Evolutionary conservation across 2,329 filamentous ascomycete species (phyloP), one percentile per base, ranked within the genome.

Genomic region (Neophaeococcomyces aloes): DNA sequence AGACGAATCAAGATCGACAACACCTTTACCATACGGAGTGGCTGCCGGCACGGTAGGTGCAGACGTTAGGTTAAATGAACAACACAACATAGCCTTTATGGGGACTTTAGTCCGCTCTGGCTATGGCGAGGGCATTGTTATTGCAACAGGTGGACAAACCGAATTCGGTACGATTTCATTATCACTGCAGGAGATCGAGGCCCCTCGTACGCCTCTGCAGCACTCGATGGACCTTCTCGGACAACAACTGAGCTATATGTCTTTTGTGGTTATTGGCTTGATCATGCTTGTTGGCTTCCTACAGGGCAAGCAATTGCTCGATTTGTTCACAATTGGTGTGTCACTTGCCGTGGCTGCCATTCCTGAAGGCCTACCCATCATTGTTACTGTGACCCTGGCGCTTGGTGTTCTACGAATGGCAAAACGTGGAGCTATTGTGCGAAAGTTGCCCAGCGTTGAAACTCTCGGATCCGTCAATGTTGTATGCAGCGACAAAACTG

Each of bases 401-500:
- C 73, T 98, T 11, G 93, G 91, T 11, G 93, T 98, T 7, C 78
- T 98, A 57, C 81, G 91, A 46, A 98, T 98, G 91, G 93, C 91
- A 48, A 86, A 81, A 58, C 79, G 89, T 56, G 86, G 94, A 60
- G 91, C 91, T 7, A 98, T 98, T 61, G 89, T 98, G 48, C 83
- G 91, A 53, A 82, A 85, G 59, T 82, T 98, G 65, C 93, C 93
- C 17, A 96, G 91, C 63, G 93, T 98, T 7, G 91, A 98, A 62
- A 98, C 91, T 0, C 68, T 98, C 4, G 93, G 93, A 7, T 95
- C 88, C n/a, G 91, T 98, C 47, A 98, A 96, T 57, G 88, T 98
- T n/a, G 86, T 98, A 5, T 98, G 93, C 68, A 95, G 87, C 54
- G 91, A 98, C 70, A 98, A 98, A 68, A 98, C 91, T 33, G 86